Conservation (phyloP, 306 rosid species). For the Luffa acutangula region DNA sequence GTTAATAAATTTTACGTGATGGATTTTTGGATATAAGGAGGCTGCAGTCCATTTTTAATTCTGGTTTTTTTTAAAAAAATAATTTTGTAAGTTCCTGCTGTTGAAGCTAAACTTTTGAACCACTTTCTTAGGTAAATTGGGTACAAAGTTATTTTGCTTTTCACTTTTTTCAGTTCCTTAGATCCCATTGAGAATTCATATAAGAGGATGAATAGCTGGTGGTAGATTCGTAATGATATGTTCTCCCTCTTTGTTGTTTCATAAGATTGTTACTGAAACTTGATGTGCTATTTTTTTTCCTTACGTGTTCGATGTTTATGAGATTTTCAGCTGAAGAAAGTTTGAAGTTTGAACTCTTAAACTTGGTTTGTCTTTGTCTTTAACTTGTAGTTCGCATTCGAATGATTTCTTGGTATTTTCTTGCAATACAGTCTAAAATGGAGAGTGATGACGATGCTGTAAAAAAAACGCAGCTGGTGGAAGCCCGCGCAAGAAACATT, state of each 20-base stretch:
- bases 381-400: neutral
- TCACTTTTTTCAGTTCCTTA: neutral
- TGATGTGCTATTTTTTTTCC: neutral
- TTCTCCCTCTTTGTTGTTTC: neutral
- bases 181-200: neutral
- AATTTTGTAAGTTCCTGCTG: neutral
- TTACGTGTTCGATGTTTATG: neutral
- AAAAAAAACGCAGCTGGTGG: constrained; percentile 43
- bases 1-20: too few relatives aligned
- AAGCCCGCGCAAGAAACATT: constrained; percentile 78
- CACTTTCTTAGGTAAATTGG: neutral
- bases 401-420: neutral
- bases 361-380: neutral
- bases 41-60: too few relatives aligned
- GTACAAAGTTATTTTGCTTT: neutral
- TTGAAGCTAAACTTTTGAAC: neutral
- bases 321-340: neutral
- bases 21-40: too few relatives aligned
- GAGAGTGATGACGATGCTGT: constrained; percentile 49
- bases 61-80: too few relatives aligned
- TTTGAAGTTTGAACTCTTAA: neutral
- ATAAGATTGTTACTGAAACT: neutral
- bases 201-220: neutral
- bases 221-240: neutral
- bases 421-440: constrained; percentile 23